Evolutionary conservation across 2,329 filamentous ascomycete species (phyloP).

Genomic region (Trematosphaeria pertusa): DNA sequence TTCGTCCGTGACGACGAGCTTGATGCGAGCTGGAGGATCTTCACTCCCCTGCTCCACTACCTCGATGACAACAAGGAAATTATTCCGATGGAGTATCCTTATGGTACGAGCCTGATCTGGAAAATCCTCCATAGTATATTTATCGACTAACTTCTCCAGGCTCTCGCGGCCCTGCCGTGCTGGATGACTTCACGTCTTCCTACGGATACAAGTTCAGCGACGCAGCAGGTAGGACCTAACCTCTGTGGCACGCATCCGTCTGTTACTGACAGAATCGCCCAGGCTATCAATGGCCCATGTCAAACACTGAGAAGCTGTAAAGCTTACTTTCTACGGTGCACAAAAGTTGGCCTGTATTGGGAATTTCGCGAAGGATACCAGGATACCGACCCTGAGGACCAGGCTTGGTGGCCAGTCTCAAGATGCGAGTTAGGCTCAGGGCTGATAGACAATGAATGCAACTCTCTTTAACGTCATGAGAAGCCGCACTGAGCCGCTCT

Average conservation of each 20-base stretch:
- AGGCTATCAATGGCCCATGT: constrained; percentile 52
- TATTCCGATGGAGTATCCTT: constrained; percentile 98
- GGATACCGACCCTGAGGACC: no score
- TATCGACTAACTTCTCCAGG: constrained; percentile 61
- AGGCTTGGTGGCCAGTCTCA: no score
- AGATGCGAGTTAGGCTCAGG: no score
- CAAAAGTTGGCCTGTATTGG: constrained; percentile 25
- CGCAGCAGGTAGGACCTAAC: constrained; percentile 68
- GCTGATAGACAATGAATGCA: no score
- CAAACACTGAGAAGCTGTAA: constrained; percentile 45
- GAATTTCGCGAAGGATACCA: no score
- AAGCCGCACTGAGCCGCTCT: no score
- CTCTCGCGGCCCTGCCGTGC: constrained; percentile 91
- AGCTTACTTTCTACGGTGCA: constrained; percentile 10
- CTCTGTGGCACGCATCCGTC: constrained; percentile 13
- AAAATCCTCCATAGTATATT: constrained; percentile 20
- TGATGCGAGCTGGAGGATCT: constrained; percentile 97
- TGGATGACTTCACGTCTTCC: constrained; percentile 97
- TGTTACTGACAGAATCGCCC: constrained; percentile 22
- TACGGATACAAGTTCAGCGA: constrained; percentile 99
- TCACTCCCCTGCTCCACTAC: constrained; percentile 96
- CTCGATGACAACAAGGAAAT: constrained; percentile 99
- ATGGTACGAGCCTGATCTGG: constrained; percentile 69
- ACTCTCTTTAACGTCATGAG: no score
- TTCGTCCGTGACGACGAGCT: constrained; percentile 75